A percentile compares a stretch with the other conserved stretches of the same genome.
Evolutionary conservation across 176 grass and related monocot species (phyloP).

Genomic region (Tillandsia fasciculata): DNA sequence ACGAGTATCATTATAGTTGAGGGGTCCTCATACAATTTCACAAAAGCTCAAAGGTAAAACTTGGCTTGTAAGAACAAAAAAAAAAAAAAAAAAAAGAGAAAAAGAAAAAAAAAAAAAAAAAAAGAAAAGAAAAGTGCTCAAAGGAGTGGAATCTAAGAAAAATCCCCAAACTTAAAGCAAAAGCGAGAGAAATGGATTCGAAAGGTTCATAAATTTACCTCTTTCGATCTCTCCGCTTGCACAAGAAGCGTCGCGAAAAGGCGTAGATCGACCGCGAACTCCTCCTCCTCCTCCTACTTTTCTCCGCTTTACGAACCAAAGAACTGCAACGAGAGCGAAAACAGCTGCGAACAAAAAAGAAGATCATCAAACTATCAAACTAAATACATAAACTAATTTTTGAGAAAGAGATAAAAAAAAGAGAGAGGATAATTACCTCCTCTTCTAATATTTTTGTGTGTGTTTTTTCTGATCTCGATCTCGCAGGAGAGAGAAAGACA

Average conservation of each 20-base stretch:
- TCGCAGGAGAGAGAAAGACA: conserved; percentile 17
- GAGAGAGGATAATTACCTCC: not conserved
- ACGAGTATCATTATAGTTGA: too few species aligned
- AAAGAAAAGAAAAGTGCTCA: not conserved
- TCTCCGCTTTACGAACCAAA: conserved; percentile 23
- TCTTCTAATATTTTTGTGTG: conserved; percentile 10
- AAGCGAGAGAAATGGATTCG: not conserved
- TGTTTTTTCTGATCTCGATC: conserved; percentile 36
- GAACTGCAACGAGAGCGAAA: conserved; percentile 5
- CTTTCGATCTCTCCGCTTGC: conserved; percentile 13
- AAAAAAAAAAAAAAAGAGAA: not conserved
- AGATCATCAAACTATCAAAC: conserved; percentile 23
- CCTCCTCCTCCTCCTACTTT: conserved; percentile 4
- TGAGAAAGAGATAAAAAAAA: not conserved
- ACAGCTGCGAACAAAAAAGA: conserved; percentile 27
- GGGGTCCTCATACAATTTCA: not conserved
- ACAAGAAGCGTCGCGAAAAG: conserved; percentile 15
- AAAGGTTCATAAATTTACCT: conserved; percentile 29
- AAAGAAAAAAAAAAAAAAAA: too few species aligned
- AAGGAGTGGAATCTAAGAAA: not conserved
- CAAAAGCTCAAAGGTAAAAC: conserved; percentile 7
- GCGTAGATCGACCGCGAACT: conserved; percentile 17
- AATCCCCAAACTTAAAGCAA: not conserved
- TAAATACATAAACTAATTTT: too few species aligned
- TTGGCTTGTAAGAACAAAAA: conserved; percentile 31